Evolutionary conservation across 2,329 filamentous ascomycete species (phyloP).

Genomic region (Penicillium sp.): DNA sequence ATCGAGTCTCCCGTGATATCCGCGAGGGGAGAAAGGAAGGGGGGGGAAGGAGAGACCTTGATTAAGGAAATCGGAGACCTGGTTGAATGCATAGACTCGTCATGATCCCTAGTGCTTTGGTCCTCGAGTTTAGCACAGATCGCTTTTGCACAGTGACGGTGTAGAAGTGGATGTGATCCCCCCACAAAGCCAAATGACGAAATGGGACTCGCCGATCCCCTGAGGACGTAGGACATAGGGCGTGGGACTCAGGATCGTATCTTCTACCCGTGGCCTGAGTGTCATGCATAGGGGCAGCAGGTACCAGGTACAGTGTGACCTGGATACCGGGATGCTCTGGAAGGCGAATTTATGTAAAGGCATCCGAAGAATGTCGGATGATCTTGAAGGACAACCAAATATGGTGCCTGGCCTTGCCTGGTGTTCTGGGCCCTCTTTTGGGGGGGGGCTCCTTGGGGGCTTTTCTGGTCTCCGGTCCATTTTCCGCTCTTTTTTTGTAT

Average conservation of each 20-base stretch:
- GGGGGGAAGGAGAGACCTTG: too few species aligned
- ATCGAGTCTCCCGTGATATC: background rate
- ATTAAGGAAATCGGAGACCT: too few species aligned
- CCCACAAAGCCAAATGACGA: background rate
- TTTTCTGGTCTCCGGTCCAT: background rate
- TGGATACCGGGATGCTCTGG: too few species aligned
- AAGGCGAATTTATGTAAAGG: background rate
- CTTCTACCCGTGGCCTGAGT: background rate
- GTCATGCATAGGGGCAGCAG: slow-evolving; percentile 8
- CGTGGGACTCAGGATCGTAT: background rate
- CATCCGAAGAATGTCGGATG: slow-evolving; percentile 7
- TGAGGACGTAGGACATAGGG: background rate
- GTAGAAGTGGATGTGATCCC: background rate
- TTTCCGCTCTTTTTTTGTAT: background rate
- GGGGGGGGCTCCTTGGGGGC: background rate
- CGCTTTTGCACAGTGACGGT: background rate
- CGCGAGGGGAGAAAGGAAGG: too few species aligned
- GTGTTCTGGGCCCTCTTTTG: background rate
- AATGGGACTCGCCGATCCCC: background rate
- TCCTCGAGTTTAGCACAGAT: background rate
- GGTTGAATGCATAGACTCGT: background rate
- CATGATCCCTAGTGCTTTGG: background rate
- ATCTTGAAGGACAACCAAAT: slow-evolving; percentile 16
- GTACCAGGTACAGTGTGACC: slow-evolving; percentile 17
- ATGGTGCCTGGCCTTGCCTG: background rate